Percentiles rank a stretch among this genome's conserved stretches.
phyloP scores from a whole-genome alignment of 768 basidiomycete genomes.

The Mycena pura region DNA sequence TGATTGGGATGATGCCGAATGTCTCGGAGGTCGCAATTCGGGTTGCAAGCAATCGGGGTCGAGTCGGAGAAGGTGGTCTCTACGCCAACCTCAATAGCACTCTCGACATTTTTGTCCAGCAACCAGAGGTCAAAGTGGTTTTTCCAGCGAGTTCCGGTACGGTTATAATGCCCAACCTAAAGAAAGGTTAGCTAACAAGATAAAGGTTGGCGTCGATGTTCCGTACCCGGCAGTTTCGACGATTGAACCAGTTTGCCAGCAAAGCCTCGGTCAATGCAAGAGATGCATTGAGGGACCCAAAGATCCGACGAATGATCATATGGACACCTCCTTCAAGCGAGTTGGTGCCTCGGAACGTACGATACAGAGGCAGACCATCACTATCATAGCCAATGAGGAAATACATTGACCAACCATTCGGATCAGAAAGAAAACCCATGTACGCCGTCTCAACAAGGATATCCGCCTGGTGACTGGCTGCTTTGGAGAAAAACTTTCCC shows the following conservation, averaged over 20 bases:
- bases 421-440: conserved; percentile 8
- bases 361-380: neutral
- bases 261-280: neutral
- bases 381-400: neutral
- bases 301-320: conserved; percentile 4
- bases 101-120: conserved; percentile 24
- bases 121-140: conserved; percentile 26
- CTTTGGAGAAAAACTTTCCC: conserved; percentile 2
- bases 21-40: conserved; percentile 23
- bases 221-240: conserved; percentile 18
- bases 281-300: neutral
- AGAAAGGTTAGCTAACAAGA: no score
- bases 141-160: conserved; percentile 3
- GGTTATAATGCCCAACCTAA: conserved; percentile 26
- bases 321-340: conserved; percentile 11
- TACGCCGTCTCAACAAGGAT: neutral
- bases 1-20: conserved; percentile 21
- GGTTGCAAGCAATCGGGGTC: conserved; percentile 22
- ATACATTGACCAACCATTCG: neutral
- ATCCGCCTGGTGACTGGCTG: neutral
- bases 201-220: neutral
- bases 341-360: conserved; percentile 4
- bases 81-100: conserved; percentile 2
- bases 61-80: conserved; percentile 17
- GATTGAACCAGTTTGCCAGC: conserved; percentile 8